phyloP scores from a whole-genome alignment of 108 stramenopile species.

The Stephanodiscus triporus region DNA sequence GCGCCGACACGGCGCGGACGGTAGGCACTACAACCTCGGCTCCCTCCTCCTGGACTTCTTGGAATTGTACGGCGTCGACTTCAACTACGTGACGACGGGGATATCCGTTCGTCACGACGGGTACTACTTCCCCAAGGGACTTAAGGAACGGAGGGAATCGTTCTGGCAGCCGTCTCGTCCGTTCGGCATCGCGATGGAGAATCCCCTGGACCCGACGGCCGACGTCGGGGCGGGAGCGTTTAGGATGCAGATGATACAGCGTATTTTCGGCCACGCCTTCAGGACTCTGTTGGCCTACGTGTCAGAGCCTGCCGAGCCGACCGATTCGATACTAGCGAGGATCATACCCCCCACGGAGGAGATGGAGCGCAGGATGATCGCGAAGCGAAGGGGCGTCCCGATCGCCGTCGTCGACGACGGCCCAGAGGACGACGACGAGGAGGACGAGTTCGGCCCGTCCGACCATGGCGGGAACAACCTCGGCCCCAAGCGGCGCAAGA shows the following conservation, averaged over 20 bases:
- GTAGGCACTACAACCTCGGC: constrained; percentile 71
- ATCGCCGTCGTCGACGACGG: neutral
- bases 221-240: constrained; percentile 86
- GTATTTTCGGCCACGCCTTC: constrained; percentile 86
- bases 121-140: constrained; percentile 87
- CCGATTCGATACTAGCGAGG: constrained; percentile 71
- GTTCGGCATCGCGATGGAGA: constrained; percentile 81
- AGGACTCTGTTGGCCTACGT: constrained; percentile 66
- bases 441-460: neutral
- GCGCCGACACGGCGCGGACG: constrained; percentile 7
- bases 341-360: constrained; percentile 76
- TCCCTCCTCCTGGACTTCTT: constrained; percentile 90
- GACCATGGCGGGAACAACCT: neutral
- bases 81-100: constrained; percentile 89
- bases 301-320: constrained; percentile 57
- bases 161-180: constrained; percentile 70
- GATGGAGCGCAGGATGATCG: constrained; percentile 55
- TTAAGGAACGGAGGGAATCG: constrained; percentile 45
- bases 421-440: neutral
- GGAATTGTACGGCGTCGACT: constrained; percentile 88
- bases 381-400: constrained; percentile 10
- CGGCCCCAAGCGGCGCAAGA: neutral
- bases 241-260: constrained; percentile 73
- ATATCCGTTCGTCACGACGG: constrained; percentile 88
- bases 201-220: constrained; percentile 81